Evolutionary conservation across 78 protist species (phyloP).

Genomic region (Dictyostelium capitatum): DNA sequence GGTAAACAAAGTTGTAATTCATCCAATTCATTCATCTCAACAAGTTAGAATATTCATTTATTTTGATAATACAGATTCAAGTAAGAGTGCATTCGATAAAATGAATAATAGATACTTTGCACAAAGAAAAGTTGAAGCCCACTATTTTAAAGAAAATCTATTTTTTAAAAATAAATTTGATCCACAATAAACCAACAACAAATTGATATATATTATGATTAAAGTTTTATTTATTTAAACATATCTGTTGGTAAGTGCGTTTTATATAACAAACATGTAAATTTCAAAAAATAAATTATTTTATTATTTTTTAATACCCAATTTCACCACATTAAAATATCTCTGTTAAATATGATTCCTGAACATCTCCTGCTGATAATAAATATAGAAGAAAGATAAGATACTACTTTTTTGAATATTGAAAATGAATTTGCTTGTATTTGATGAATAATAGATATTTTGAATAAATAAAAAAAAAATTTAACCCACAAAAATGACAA

Average conservation of each 20-base stretch:
- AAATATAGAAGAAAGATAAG: slow-evolving; percentile 23
- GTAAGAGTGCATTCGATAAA: background rate
- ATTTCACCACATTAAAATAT: no score
- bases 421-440: slow-evolving; percentile 72
- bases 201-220: no score
- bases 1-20: slow-evolving; percentile 8
- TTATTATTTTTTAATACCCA: no score
- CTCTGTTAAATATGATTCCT: no score
- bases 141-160: slow-evolving; percentile 47
- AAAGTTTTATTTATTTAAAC: no score
- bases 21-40: background rate
- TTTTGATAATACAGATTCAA: slow-evolving; percentile 1
- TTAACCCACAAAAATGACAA: background rate
- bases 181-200: slow-evolving; percentile 1
- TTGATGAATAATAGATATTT: no score
- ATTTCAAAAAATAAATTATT: no score
- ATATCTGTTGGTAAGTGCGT: no score
- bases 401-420: slow-evolving; percentile 47
- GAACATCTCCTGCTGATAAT: slow-evolving; percentile 82
- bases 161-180: slow-evolving; percentile 38
- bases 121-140: slow-evolving; percentile 5
- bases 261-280: no score
- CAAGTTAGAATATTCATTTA: slow-evolving; percentile 38
- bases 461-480: no score
- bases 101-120: slow-evolving; percentile 58